phyloP scores from a whole-genome alignment of 345 rosid genomes.

The Dovyalis caffra region DNA sequence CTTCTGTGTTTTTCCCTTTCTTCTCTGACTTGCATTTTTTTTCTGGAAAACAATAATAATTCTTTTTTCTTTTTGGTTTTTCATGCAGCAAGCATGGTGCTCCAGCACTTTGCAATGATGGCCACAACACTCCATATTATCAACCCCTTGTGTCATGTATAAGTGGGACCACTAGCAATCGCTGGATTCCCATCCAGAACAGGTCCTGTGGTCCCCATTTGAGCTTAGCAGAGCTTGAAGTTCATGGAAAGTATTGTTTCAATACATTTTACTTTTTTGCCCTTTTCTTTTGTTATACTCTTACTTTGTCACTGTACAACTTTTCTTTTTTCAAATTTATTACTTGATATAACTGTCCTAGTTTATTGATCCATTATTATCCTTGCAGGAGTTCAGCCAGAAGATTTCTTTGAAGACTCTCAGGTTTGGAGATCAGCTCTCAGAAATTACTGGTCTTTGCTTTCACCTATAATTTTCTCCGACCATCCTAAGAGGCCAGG shows the following conservation, averaged over 20 bases:
- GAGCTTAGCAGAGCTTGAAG: slow-evolving; percentile 58
- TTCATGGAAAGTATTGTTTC: slow-evolving; percentile 77
- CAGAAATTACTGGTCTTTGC: slow-evolving; percentile 89
- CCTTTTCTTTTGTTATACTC: background rate
- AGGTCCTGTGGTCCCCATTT: slow-evolving; percentile 60
- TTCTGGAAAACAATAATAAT: background rate
- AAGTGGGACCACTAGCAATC: slow-evolving; percentile 72
- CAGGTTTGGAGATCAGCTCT: slow-evolving; percentile 72
- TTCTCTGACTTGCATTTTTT: background rate
- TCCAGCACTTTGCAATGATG: slow-evolving; percentile 72
- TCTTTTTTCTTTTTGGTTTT: slow-evolving; percentile 12
- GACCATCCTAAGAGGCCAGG: slow-evolving; percentile 99
- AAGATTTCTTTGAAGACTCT: slow-evolving; percentile 71
- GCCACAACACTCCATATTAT: slow-evolving; percentile 60
- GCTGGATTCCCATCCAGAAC: slow-evolving; percentile 86
- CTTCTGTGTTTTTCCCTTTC: background rate
- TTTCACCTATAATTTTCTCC: slow-evolving; percentile 92
- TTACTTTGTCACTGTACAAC: background rate
- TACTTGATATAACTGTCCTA: background rate
- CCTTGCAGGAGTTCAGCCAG: slow-evolving; percentile 68
- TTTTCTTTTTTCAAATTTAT: background rate
- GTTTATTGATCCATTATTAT: slow-evolving; percentile 25
- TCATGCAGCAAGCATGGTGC: slow-evolving; percentile 45
- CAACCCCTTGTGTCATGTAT: slow-evolving; percentile 79
- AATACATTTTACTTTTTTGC: background rate